Conservation (phyloP, 140 eudicot species). For the Senecio squalidus region DNA sequence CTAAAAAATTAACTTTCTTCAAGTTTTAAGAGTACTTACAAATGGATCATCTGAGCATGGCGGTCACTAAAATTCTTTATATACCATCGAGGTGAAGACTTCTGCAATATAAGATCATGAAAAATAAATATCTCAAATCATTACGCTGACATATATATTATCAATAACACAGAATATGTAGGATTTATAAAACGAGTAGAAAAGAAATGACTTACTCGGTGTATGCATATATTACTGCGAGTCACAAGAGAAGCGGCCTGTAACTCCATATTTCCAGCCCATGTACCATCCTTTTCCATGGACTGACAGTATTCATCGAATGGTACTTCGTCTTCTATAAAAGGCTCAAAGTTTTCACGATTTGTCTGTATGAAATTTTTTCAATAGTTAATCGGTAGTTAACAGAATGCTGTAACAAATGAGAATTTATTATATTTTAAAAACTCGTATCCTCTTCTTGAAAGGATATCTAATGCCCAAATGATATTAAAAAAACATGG, state of each 20-base stretch:
- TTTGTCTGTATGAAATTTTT: constrained; percentile 46
- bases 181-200: background rate
- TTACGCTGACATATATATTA: no score
- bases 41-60: constrained; percentile 69
- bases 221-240: constrained; percentile 84
- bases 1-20: background rate
- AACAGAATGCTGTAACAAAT: background rate
- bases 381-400: constrained; percentile 2
- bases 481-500: background rate
- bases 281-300: constrained; percentile 84
- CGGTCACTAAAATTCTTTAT: constrained; percentile 65
- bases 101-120: constrained; percentile 35
- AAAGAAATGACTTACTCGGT: constrained; percentile 41
- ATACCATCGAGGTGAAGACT: constrained; percentile 89
- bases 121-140: background rate
- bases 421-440: background rate
- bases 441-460: background rate
- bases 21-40: constrained; percentile 50
- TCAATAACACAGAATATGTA: no score
- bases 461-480: background rate
- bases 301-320: constrained; percentile 83
- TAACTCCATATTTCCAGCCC: constrained; percentile 79
- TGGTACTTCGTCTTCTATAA: constrained; percentile 91
- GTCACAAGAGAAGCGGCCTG: constrained; percentile 98
- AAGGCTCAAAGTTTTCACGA: constrained; percentile 90